Evolutionary conservation across 2,329 filamentous ascomycete genomes (phyloP).

Genomic region (Ustulina deusta): DNA sequence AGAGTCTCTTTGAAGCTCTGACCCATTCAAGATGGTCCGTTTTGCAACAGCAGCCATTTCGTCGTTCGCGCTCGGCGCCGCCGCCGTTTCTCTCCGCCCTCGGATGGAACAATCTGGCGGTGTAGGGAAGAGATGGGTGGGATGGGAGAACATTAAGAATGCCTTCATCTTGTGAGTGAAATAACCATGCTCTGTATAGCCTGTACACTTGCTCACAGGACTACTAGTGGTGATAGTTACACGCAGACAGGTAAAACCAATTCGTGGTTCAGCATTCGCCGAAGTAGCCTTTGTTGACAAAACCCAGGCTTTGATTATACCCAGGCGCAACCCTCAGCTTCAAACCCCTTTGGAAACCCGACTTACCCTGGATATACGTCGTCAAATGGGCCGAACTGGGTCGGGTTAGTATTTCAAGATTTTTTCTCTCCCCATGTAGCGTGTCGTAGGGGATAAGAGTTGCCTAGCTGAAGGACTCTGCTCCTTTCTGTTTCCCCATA

Average conservation of each 20-base stretch:
- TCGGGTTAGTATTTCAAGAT: constrained; percentile 43
- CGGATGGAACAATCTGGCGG: neutral
- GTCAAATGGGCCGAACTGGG: constrained; percentile 64
- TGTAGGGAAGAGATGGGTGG: constrained; percentile 48
- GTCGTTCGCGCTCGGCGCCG: constrained; percentile 31
- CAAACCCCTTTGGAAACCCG: constrained; percentile 73
- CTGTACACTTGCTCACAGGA: constrained; percentile 13
- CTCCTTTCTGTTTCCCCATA: neutral
- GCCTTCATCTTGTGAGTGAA: constrained; percentile 58
- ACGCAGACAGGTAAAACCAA: constrained; percentile 47
- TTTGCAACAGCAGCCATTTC: constrained; percentile 19
- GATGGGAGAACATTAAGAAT: constrained; percentile 55
- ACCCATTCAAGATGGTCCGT: constrained; percentile 25
- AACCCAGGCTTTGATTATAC: constrained; percentile 64
- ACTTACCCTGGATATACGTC: constrained; percentile 64
- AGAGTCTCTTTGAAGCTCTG: neutral
- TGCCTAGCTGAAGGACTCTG: neutral
- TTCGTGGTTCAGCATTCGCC: neutral
- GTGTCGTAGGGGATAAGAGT: neutral
- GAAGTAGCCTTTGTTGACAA: constrained; percentile 17
- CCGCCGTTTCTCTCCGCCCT: constrained; percentile 12
- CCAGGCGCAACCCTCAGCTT: constrained; percentile 61
- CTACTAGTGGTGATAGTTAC: constrained; percentile 52
- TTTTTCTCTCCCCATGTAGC: neutral
- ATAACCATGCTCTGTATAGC: constrained; percentile 10